A percentile compares a stretch with the other conserved stretches of the same genome.
Evolutionary conservation across 1,284 basidiomycete genomes (phyloP).

Genomic region (Sporisorium reilianum): DNA sequence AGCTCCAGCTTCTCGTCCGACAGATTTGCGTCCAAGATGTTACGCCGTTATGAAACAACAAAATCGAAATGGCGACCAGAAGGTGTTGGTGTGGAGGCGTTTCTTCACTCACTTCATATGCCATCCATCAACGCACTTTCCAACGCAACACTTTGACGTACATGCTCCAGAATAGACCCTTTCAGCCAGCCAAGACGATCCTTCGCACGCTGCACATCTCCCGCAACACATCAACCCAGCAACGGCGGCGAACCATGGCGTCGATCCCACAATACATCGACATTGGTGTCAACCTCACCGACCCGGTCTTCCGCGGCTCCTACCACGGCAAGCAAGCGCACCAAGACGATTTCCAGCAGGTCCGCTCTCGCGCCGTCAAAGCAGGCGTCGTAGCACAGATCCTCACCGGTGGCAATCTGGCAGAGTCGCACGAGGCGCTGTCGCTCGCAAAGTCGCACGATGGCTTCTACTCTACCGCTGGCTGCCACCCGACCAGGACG

Average conservation of each 20-base stretch:
- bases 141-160: background rate
- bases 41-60: background rate
- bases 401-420: constrained; percentile 82
- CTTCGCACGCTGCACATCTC: background rate
- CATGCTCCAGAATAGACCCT: background rate
- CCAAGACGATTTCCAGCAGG: constrained; percentile 75
- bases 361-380: constrained; percentile 75
- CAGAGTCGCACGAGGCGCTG: constrained; percentile 77
- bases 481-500: constrained; percentile 88
- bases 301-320: constrained; percentile 71
- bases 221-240: background rate
- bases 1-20: constrained; percentile 2
- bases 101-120: background rate
- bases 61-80: background rate
- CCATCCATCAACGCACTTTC: background rate
- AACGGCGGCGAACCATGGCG: constrained; percentile 8
- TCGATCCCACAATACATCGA: constrained; percentile 64
- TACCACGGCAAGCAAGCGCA: constrained; percentile 72
- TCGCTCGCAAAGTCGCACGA: constrained; percentile 75
- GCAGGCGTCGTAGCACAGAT: constrained; percentile 83
- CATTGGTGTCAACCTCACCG: constrained; percentile 73
- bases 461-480: constrained; percentile 81
- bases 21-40: background rate
- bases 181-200: background rate
- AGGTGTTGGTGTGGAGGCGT: constrained; percentile 27